Evolutionary conservation across 495 filamentous ascomycete genomes (phyloP), one percentile per base, ranked within the genome.

Genomic region (Tetracladium setigerum): DNA sequence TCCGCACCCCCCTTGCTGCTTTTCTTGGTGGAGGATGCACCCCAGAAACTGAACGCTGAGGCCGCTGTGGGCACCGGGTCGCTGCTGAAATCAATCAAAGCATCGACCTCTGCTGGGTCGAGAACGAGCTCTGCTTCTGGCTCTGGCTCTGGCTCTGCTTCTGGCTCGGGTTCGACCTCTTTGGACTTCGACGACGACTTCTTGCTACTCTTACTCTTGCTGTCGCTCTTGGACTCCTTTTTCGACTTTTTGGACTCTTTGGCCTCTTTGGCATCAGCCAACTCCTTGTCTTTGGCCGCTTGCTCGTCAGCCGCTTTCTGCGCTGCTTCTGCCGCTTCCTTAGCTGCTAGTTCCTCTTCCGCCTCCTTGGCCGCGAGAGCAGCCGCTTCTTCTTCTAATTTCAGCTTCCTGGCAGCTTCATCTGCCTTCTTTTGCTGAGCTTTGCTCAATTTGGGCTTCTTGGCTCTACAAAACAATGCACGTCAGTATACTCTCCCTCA

Each of bases 21-120:
- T 31, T 33, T 47, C 24, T 41, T 42, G 24, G 38, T 15, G 17
- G 52, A 44, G 13, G 56, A 57, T 9, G 62, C 63, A 38, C 68
- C 68, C 66, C 66, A 70, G 53, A 67, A 66, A 46, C 55, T 61
- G 58, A 67, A 70, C 22, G 57, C 54, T 31, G 41, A 54, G 15
- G 41, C 45, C 8, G 40, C 49, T 2, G 44, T 9, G 31, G 49
- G 52, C 12, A 53, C 54, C 8, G 24, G 40, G 14, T 33, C 15
- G 24, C 9, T 11, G 30, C 31, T 41, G 31, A 53, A 39, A 38
- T 59, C 56, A 24, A 50, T 53, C 24, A 52, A 18, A 5, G 41
- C 37, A 16, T 52, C 48, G 15, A 19, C 11, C 5, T 58, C 55
- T 4, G 30, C 12, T 27, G 22, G 7, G 22, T 27, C 22, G 22